Conservation (phyloP, 441 rosid species). For the Adansonia madagascariensis region DNA sequence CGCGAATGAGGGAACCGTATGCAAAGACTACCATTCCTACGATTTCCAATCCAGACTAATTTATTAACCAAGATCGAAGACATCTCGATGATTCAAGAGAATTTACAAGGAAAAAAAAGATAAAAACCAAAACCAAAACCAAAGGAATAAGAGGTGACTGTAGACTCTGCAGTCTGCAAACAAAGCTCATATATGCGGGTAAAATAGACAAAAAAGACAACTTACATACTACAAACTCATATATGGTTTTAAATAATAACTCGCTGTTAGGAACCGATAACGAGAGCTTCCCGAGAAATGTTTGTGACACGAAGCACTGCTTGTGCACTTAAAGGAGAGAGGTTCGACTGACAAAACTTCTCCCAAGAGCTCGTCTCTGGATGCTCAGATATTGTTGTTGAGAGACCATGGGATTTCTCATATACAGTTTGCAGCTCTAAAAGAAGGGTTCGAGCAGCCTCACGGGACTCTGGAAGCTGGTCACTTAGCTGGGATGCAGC, state of each 20-base stretch:
- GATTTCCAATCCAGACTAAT: conserved; percentile 34
- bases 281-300: conserved; percentile 58
- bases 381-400: conserved; percentile 45
- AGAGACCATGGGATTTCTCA: conserved; percentile 49
- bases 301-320: conserved; percentile 83
- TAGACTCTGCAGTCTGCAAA: conserved; percentile 33
- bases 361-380: conserved; percentile 68
- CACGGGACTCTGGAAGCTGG: conserved; percentile 92
- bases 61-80: conserved; percentile 32
- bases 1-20: background rate
- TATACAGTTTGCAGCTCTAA: conserved; percentile 75
- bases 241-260: conserved; percentile 1
- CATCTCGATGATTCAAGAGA: conserved; percentile 30
- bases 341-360: conserved; percentile 75
- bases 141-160: conserved; percentile 20
- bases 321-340: conserved; percentile 77
- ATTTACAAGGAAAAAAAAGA: conserved; percentile 25
- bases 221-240: conserved; percentile 33
- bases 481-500: conserved; percentile 91
- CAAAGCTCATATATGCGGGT: conserved; percentile 29
- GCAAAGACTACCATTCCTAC: conserved; percentile 31
- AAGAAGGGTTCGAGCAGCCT: conserved; percentile 89
- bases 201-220: conserved; percentile 19
- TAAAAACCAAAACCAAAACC: conserved; percentile 17
- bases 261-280: conserved; percentile 52